Evolutionary conservation across 768 basidiomycete species (phyloP), one percentile per base, ranked within the genome.

Genomic region (Suillus cothurnatus): DNA sequence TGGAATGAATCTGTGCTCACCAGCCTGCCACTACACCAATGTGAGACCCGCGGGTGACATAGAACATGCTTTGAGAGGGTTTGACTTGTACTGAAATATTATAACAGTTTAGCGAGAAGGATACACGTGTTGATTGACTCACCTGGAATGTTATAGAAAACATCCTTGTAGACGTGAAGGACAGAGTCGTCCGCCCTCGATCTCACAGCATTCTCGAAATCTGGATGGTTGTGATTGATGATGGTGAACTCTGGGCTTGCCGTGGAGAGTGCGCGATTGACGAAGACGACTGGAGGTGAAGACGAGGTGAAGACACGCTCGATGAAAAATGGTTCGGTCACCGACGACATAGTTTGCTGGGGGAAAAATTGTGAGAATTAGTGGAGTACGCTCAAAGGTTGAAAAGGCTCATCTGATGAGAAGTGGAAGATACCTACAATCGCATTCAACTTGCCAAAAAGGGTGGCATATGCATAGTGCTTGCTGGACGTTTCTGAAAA

Each of bases 391-490:
- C 50, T 50, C 50, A 28, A 50, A 4, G 26, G 50, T 50, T 50
- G 50, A 26, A 50, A 50, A 50, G 50, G 26, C 50, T 50, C 50
- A 28, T 50, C n/a, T n/a, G n/a, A n/a, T n/a, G n/a, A n/a, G n/a
- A n/a, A n/a, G n/a, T 50, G 50, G 50, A 4, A 50, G 50, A 4
- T 50, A 50, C 50, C 50, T 50, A 50, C 26, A n/a, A n/a, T n/a
- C n/a, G n/a, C n/a, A n/a, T n/a, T n/a, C n/a, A n/a, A n/a, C n/a
- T n/a, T n/a, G 41, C 41, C 41, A 43, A 43, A 43, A 43, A 43
- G 41, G 41, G 41, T 43, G 41, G 41, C 19, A 43, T 43, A 43
- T 43, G 41, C 41, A 43, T 43, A 43, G 41, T 43, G 41, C 41
- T 43, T 43, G 41, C 41, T 43, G 41, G 41, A 43, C 19, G 41